Conservation (phyloP, 1,139 yeast species). For the Yamadazyma dendronema region DNA sequence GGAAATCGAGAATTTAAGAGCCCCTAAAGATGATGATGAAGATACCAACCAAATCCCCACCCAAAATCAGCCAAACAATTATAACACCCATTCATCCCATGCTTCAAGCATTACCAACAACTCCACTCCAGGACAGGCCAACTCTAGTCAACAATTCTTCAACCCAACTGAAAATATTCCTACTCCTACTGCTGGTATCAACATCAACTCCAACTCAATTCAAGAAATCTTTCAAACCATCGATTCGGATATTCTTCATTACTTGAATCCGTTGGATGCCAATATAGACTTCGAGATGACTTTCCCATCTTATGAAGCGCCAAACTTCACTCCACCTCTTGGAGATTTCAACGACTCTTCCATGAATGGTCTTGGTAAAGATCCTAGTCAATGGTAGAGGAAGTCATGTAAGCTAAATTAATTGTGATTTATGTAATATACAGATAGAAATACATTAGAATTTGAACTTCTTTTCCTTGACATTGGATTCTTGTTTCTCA, state of each 20-base stretch:
- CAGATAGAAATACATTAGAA: slow-evolving; percentile 3
- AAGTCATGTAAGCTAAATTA: neutral
- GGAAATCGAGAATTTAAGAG: slow-evolving; percentile 44
- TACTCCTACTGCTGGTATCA: slow-evolving; percentile 6
- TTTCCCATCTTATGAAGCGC: slow-evolving; percentile 5
- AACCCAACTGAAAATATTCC: slow-evolving; percentile 2
- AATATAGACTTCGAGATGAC: slow-evolving; percentile 17
- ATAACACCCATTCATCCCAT: no score
- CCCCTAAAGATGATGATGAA: slow-evolving; percentile 25
- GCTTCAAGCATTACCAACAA: no score
- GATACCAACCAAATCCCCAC: neutral
- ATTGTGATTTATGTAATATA: neutral
- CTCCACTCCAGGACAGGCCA: neutral
- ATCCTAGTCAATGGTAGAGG: neutral
- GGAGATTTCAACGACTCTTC: neutral
- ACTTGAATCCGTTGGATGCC: slow-evolving; percentile 29
- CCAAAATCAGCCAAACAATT: neutral
- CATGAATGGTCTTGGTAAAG: slow-evolving; percentile 1
- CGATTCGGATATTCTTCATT: slow-evolving; percentile 28
- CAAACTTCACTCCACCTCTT: neutral
- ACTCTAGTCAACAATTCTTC: neutral
- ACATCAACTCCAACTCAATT: slow-evolving; percentile 16
- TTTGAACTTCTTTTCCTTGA: slow-evolving; percentile 7
- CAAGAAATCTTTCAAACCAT: slow-evolving; percentile 34
- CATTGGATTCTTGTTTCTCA: slow-evolving; percentile 2